A percentile compares a stretch with the other conserved stretches of the same genome.
These are phyloP conservation scores for Solanum tarijense DNA, from an alignment of 257 asterid genomes.

Conservation along the genomic window DNA sequence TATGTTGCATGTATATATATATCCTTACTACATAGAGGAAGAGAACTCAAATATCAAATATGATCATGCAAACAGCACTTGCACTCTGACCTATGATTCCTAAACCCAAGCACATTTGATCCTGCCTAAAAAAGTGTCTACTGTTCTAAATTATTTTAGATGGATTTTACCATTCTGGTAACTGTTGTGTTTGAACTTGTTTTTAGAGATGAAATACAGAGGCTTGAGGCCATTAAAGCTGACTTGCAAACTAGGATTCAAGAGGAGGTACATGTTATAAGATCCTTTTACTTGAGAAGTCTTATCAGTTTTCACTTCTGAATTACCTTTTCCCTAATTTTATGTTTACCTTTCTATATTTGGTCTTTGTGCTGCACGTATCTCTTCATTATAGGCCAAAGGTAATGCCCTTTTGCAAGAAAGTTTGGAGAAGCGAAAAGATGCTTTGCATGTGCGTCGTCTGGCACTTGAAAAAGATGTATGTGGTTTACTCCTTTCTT, in stretches of 20 bases:
- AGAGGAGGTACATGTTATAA: slow-evolving; percentile 44
- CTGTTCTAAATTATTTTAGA: background rate
- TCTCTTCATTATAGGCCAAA: slow-evolving; percentile 32
- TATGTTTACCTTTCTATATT: background rate
- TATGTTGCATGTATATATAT: background rate
- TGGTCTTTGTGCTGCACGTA: slow-evolving; percentile 7
- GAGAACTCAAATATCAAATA: background rate
- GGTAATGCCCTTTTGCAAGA: slow-evolving; percentile 47
- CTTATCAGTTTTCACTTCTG: background rate
- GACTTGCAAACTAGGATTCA: slow-evolving; percentile 50
- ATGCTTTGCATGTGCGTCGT: slow-evolving; percentile 61
- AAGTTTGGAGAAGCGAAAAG: slow-evolving; percentile 53
- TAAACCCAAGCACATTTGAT: background rate
- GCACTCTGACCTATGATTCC: background rate
- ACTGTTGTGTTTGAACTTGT: slow-evolving; percentile 10
- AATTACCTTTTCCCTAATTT: background rate
- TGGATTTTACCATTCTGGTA: background rate
- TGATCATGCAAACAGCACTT: background rate
- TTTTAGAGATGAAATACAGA: slow-evolving; percentile 55
- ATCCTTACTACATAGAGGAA: background rate
- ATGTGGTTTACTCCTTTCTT: slow-evolving; percentile 11
- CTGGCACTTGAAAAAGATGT: slow-evolving; percentile 84
- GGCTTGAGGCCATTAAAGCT: slow-evolving; percentile 48
- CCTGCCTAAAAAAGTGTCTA: background rate
- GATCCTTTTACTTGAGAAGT: background rate